These are phyloP conservation scores for Cryptococcus sp. DNA, from an alignment of 1,284 basidiomycete species.

Conservation along the genomic window DNA sequence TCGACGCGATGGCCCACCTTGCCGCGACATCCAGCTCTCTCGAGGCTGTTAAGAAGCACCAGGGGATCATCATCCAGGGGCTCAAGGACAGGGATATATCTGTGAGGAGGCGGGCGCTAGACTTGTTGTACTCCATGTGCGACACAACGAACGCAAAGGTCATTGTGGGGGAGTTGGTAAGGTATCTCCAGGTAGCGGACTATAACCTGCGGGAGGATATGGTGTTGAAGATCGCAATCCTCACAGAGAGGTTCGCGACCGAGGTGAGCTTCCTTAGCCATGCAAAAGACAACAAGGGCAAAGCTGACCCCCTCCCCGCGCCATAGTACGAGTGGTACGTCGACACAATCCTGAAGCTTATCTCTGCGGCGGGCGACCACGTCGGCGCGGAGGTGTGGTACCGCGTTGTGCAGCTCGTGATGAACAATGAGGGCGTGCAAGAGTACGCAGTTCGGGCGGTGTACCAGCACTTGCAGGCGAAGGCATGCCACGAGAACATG, in stretches of 20 bases:
- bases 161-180: constrained; percentile 89
- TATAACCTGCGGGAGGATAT: constrained; percentile 95
- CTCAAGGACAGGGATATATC: constrained; percentile 97
- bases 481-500: constrained; percentile 92
- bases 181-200: constrained; percentile 90
- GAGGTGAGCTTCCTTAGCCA: constrained; percentile 53
- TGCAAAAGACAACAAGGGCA: no score
- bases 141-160: constrained; percentile 91
- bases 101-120: constrained; percentile 87
- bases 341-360: constrained; percentile 90
- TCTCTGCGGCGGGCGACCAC: constrained; percentile 94
- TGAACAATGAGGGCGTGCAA: constrained; percentile 95
- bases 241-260: constrained; percentile 95
- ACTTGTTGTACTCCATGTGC: constrained; percentile 98
- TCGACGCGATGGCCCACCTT: constrained; percentile 98
- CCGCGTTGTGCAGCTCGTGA: constrained; percentile 95
- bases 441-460: constrained; percentile 93
- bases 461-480: constrained; percentile 81
- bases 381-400: constrained; percentile 99
- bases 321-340: constrained; percentile 87
- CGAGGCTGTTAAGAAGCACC: constrained; percentile 90
- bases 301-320: constrained; percentile 4
- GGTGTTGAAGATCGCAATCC: constrained; percentile 96
- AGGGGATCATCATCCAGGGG: constrained; percentile 89
- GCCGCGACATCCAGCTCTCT: constrained; percentile 88